Conservation (phyloP, 106 monocot species). For the Dioscorea alata region DNA sequence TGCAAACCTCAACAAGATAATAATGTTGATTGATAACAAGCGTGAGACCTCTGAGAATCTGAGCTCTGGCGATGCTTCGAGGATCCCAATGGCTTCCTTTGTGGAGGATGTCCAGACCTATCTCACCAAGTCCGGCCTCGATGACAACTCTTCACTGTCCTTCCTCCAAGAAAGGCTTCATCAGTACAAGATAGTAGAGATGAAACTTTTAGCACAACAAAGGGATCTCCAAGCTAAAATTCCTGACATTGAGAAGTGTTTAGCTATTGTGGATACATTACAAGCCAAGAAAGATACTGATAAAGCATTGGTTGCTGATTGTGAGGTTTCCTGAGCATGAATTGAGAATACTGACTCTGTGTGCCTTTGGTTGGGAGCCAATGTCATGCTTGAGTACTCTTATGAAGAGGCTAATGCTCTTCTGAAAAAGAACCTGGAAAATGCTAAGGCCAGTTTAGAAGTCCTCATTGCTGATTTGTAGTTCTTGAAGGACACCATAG, state of each 20-base stretch:
- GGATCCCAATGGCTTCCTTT: no score
- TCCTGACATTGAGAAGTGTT: constrained; percentile 93
- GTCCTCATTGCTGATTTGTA: constrained; percentile 86
- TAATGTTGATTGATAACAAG: no score
- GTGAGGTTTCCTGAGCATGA: constrained; percentile 75
- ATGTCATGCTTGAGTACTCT: constrained; percentile 95
- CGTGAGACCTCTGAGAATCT: no score
- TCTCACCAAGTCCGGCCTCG: no score
- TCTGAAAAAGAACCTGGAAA: constrained; percentile 84
- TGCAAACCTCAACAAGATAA: no score
- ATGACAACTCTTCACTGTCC: no score
- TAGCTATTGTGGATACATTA: constrained; percentile 80
- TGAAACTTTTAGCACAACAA: constrained; percentile 97
- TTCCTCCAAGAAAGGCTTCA: no score
- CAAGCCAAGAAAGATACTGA: constrained; percentile 81
- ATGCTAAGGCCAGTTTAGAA: constrained; percentile 92
- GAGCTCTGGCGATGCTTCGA: no score
- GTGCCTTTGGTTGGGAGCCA: constrained; percentile 97
- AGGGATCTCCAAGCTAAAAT: constrained; percentile 99
- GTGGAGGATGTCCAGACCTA: no score
- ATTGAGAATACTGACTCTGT: constrained; percentile 71
- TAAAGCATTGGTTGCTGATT: constrained; percentile 85
- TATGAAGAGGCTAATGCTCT: constrained; percentile 75
- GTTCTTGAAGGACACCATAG: constrained; percentile 92
- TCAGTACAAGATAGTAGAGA: constrained; percentile 90